phyloP scores from a whole-genome alignment of 257 asterid species.

The Handroanthus guayacan region DNA sequence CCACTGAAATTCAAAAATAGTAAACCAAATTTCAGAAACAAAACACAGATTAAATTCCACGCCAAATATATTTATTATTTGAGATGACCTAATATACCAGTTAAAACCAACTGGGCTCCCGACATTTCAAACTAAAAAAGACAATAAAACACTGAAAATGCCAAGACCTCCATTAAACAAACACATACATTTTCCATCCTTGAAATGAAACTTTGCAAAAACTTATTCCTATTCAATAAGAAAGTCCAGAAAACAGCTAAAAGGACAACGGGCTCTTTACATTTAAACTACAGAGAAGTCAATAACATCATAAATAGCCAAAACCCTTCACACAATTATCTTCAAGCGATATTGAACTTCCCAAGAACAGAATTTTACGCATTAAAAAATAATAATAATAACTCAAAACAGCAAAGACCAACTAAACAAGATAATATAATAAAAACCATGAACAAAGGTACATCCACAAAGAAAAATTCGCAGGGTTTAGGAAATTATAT shows the following conservation, averaged over 20 bases:
- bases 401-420: conserved; percentile 14
- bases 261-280: conserved; percentile 9
- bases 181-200: neutral
- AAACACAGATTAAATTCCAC: neutral
- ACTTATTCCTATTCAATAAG: neutral
- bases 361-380: conserved; percentile 17
- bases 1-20: conserved; percentile 50
- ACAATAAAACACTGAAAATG: neutral
- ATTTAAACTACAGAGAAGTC: neutral
- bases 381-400: neutral
- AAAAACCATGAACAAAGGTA: neutral
- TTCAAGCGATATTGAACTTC: neutral
- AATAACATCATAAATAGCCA: neutral
- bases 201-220: conserved; percentile 17
- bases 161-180: neutral
- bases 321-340: conserved; percentile 16
- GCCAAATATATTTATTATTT: neutral
- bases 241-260: conserved; percentile 20
- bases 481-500: neutral
- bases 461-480: neutral
- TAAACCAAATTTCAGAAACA: neutral
- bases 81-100: neutral
- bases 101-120: conserved; percentile 21
- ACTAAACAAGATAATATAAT: neutral
- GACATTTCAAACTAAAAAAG: conserved; percentile 5